phyloP scores from a whole-genome alignment of 176 grass and related monocot genomes.

The Neostapfia colusana region DNA sequence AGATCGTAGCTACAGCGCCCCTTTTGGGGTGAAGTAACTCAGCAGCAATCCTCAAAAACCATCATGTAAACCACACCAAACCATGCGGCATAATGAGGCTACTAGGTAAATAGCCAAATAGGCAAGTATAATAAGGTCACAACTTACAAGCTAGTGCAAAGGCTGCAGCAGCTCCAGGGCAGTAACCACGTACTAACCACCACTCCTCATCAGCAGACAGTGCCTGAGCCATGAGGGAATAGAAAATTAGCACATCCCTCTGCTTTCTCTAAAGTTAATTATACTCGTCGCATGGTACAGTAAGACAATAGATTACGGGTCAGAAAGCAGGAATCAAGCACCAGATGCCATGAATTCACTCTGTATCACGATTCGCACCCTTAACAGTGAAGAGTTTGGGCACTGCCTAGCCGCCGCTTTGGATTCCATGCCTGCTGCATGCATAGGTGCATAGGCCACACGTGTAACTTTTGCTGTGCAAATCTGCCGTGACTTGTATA shows the following conservation, averaged over 20 bases:
- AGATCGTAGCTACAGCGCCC: background rate
- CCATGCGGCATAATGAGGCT: background rate
- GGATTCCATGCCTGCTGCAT: conserved; percentile 39
- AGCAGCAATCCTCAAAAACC: background rate
- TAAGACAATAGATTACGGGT: conserved; percentile 8
- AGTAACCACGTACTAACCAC: background rate
- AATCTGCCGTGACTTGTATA: conserved; percentile 40
- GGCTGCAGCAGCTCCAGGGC: background rate
- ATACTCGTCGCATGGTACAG: conserved; percentile 38
- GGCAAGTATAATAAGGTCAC: conserved; percentile 37
- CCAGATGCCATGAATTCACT: conserved; percentile 32
- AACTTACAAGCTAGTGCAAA: conserved; percentile 39
- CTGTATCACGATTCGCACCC: conserved; percentile 14
- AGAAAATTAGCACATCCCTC: conserved; percentile 38
- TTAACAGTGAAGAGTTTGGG: conserved; percentile 16
- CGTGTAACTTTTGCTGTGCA: conserved; percentile 40
- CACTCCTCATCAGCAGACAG: background rate
- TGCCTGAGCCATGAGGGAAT: conserved; percentile 34
- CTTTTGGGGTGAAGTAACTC: background rate
- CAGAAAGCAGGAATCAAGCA: conserved; percentile 28
- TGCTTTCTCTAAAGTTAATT: conserved; percentile 27
- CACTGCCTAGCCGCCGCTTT: conserved; percentile 35
- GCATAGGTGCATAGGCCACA: conserved; percentile 40
- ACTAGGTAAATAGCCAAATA: conserved; percentile 40
- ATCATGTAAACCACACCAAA: conserved; percentile 35